Evolutionary conservation across 2,329 filamentous ascomycete genomes (phyloP), one percentile per base, ranked within the genome.

Genomic region (Alternaria sp.): DNA sequence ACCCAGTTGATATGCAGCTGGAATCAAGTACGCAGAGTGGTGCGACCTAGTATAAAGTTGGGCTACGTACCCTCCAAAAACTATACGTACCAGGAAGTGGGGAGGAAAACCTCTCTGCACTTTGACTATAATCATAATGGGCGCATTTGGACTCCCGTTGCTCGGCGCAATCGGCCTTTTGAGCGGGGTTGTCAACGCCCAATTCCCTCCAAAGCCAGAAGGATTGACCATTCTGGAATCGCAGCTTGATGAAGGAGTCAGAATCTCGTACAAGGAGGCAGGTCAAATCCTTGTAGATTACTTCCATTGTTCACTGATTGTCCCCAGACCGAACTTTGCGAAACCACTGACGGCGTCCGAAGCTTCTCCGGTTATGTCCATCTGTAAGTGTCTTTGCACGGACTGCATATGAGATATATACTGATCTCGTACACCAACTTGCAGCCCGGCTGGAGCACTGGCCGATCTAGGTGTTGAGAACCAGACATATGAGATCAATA

Each of bases 341-440:
- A 88, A 74, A 86, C 85, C 1, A 87, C 84, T 0, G 78, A 81
- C 9, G 82, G 82, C 8, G 85, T 88, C 44, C 83, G 81, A 64
- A 84, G 82, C 32, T 90, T 88, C 74, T 83, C 84, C 0, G 87
- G 87, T 34, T 89, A 88, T 63, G 83, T 89, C 14, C 83, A 86
- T 72, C 24, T 26, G 24, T 26, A 26, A 26, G 24, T 26, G 24
- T 26, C 24, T 7, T 0, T 26, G 24, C 6, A 26, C 24, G 24
- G 6, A 26, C 6, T 26, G 24, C 24, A 26, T 26, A 7, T 26
- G 24, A 26, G 24, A 26, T 26, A 26, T 26, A 7, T 26, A 26
- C 24, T 26, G 24, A 26, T 26, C 24, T 26, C 24, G 24, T 26
- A 26, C 24, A 26, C 24, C 24, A 26, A 26, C 24, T 7, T 26